These are phyloP conservation scores for Wolfiporia cocos DNA, from an alignment of 1,284 basidiomycete genomes.

Conservation along the genomic window DNA sequence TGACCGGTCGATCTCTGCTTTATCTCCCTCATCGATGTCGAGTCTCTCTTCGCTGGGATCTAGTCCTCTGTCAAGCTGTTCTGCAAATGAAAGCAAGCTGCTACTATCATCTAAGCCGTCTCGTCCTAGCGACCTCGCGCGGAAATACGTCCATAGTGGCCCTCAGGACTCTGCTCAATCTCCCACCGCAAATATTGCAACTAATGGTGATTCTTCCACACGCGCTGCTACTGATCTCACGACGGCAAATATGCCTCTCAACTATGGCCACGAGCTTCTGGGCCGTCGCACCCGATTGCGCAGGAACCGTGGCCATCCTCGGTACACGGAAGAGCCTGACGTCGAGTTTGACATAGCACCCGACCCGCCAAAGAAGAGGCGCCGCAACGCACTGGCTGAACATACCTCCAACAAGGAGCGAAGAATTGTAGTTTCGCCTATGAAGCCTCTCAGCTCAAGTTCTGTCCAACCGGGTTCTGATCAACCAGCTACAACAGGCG, in stretches of 20 bases:
- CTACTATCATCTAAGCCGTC: neutral
- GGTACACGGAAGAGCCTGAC: neutral
- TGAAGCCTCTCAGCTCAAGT: too few species aligned
- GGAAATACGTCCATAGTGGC: neutral
- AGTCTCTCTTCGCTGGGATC: conserved; percentile 17
- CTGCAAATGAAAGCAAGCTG: neutral
- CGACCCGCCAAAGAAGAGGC: neutral
- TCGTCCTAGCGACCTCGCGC: neutral
- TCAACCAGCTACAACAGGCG: neutral
- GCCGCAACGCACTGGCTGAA: neutral
- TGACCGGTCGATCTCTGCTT: too few species aligned
- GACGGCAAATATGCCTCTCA: too few species aligned
- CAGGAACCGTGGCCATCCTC: too few species aligned
- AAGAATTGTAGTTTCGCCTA: too few species aligned
- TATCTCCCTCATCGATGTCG: conserved; percentile 11
- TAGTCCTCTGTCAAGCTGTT: neutral
- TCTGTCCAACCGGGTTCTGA: neutral
- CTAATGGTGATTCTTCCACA: neutral
- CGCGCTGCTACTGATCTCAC: neutral
- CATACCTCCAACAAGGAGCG: neutral
- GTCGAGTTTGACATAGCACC: neutral
- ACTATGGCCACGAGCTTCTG: too few species aligned
- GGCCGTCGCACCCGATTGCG: too few species aligned
- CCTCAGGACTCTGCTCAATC: neutral
- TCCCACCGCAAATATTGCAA: neutral